Evolutionary conservation across 139 green algal genomes (phyloP).

Genomic region (Coelastrella sp.): DNA sequence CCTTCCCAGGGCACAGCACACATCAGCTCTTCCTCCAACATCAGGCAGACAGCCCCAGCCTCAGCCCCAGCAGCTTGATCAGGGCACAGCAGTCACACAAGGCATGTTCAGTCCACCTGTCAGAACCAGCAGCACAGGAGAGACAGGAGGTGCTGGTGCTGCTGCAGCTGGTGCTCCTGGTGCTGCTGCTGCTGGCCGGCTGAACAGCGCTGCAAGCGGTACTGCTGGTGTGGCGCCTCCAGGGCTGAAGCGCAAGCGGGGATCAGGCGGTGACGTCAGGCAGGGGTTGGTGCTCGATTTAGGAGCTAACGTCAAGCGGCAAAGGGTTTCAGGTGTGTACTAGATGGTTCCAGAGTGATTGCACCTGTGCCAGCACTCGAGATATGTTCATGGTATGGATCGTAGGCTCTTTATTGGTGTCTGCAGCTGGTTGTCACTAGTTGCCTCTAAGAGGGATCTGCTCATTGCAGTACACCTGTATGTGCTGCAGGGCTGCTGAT

Average conservation of each 20-base stretch:
- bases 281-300: constrained; percentile 1
- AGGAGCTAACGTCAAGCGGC: not conserved
- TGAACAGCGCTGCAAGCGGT: too few relatives aligned
- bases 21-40: not conserved
- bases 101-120: not conserved
- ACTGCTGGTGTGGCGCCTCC: too few relatives aligned
- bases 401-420: too few relatives aligned
- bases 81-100: not conserved
- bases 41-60: not conserved
- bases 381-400: too few relatives aligned
- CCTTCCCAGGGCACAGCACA: not conserved
- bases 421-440: not conserved
- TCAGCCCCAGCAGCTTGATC: not conserved
- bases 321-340: constrained; percentile 1
- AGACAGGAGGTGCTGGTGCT: not conserved
- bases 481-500: constrained; percentile 31
- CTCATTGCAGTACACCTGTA: too few relatives aligned
- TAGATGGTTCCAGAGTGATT: not conserved
- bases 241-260: not conserved
- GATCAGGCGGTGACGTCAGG: not conserved
- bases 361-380: too few relatives aligned
- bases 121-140: not conserved
- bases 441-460: too few relatives aligned
- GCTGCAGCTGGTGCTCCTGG: not conserved
- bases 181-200: not conserved